phyloP scores from a whole-genome alignment of 192 early-diverging fungal species.

The Backusella mclennaniae region DNA sequence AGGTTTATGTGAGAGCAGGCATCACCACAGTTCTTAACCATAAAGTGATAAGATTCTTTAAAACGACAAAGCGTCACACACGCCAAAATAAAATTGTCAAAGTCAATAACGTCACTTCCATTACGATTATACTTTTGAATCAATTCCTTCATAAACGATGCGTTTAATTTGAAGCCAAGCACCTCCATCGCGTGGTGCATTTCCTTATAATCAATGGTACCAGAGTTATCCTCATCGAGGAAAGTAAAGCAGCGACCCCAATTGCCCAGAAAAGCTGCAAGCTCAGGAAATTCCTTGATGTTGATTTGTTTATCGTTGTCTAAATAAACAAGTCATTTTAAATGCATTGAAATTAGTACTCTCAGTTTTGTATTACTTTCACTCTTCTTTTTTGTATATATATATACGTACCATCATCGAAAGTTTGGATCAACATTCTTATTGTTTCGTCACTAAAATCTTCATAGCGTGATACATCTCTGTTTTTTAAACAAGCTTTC shows the following conservation, averaged over 20 bases:
- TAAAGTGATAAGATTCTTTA: neutral
- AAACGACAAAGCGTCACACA: conserved; percentile 11
- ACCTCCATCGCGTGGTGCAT: conserved; percentile 5
- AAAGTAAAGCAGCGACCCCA: conserved; percentile 2
- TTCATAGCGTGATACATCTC: neutral
- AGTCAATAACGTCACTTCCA: neutral
- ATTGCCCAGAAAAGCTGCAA: neutral
- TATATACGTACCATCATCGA: neutral
- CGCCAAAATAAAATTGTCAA: conserved; percentile 13
- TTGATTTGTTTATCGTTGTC: neutral
- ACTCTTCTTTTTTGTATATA: neutral
- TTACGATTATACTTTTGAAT: conserved; percentile 1
- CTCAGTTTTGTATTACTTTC: neutral
- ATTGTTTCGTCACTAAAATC: conserved; percentile 3
- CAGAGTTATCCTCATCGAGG: neutral
- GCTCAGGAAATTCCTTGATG: neutral
- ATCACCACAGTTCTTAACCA: neutral
- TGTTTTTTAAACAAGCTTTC: neutral
- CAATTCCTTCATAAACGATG: neutral
- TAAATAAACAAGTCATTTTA: neutral
- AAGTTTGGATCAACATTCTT: neutral
- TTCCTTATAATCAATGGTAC: conserved; percentile 2
- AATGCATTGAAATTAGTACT: neutral
- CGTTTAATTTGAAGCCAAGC: neutral
- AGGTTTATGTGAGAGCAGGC: neutral